Evolutionary conservation across 441 rosid species (phyloP).

Genomic region (Populus tomentosa): DNA sequence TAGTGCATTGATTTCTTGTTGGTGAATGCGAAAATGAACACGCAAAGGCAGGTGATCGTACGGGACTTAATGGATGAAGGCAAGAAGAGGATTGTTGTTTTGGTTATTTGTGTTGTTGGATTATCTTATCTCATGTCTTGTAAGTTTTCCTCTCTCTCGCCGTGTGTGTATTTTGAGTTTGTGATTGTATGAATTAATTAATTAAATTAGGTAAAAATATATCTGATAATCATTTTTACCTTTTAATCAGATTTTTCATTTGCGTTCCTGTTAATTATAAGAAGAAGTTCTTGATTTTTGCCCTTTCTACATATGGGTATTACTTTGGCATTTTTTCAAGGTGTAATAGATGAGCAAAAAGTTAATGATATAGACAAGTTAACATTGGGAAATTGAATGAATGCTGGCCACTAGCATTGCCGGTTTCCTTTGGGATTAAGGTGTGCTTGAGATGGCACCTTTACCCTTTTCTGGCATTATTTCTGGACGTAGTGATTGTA

Average conservation of each 20-base stretch:
- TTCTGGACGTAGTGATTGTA: neutral
- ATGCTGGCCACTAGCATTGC: neutral
- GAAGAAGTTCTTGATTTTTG: neutral
- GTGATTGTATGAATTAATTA: neutral
- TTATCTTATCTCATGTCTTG: constrained; percentile 91
- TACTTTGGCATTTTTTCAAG: neutral
- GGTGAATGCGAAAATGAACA: constrained; percentile 43
- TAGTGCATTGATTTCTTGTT: neutral
- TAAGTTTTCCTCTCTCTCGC: constrained; percentile 32
- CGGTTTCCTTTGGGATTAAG: neutral
- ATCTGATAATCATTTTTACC: neutral
- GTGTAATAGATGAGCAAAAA: neutral
- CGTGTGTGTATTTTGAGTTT: neutral
- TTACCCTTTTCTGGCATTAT: too few species aligned
- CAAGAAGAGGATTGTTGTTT: constrained; percentile 83
- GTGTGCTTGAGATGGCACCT: neutral
- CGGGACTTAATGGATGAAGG: constrained; percentile 94
- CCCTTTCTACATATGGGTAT: neutral
- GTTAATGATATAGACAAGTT: neutral
- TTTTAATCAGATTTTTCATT: neutral
- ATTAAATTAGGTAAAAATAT: neutral
- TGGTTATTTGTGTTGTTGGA: constrained; percentile 87
- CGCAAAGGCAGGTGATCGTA: constrained; percentile 55
- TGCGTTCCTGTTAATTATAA: neutral
- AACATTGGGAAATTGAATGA: neutral